phyloP scores from a whole-genome alignment of 805 yeast genomes.

The Wickerhamomyces xylosicus region DNA sequence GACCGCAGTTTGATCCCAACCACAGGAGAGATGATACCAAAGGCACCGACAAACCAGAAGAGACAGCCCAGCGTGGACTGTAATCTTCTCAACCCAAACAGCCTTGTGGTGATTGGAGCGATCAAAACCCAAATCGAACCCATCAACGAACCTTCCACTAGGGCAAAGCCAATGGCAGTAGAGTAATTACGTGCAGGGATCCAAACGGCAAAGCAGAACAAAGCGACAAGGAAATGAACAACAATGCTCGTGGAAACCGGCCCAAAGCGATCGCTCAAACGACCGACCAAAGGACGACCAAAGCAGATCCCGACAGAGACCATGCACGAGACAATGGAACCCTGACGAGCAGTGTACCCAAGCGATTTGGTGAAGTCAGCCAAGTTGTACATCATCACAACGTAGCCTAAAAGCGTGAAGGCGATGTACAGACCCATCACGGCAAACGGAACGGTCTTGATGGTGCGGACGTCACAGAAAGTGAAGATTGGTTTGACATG shows the following conservation, averaged over 20 bases:
- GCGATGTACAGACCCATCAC: slow-evolving; percentile 33
- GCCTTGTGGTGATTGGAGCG: slow-evolving; percentile 39
- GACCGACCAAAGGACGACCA: slow-evolving; percentile 50
- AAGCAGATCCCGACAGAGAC: slow-evolving; percentile 43
- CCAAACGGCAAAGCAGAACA: slow-evolving; percentile 42
- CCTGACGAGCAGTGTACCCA: slow-evolving; percentile 45
- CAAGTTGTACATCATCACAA: slow-evolving; percentile 44
- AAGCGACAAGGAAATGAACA: slow-evolving; percentile 27
- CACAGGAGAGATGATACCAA: slow-evolving; percentile 48
- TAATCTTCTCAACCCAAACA: slow-evolving; percentile 45
- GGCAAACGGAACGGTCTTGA: slow-evolving; percentile 30
- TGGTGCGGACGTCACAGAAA: background rate
- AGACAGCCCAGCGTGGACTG: slow-evolving; percentile 40
- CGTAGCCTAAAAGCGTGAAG: slow-evolving; percentile 50
- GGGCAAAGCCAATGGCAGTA: slow-evolving; percentile 40
- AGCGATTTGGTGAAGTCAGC: slow-evolving; percentile 50
- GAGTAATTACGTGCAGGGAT: slow-evolving; percentile 50
- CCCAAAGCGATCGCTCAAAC: slow-evolving; percentile 39
- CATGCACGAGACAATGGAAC: slow-evolving; percentile 51
- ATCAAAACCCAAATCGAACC: slow-evolving; percentile 50
- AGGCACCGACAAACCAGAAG: slow-evolving; percentile 41
- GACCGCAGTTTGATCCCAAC: slow-evolving; percentile 44
- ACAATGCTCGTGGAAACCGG: slow-evolving; percentile 34
- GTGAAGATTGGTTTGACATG: slow-evolving; percentile 5
- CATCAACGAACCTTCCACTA: slow-evolving; percentile 46